These are phyloP conservation scores for Phytophthora meadii DNA, from an alignment of 352 stramenopile species.

Conservation along the genomic window DNA sequence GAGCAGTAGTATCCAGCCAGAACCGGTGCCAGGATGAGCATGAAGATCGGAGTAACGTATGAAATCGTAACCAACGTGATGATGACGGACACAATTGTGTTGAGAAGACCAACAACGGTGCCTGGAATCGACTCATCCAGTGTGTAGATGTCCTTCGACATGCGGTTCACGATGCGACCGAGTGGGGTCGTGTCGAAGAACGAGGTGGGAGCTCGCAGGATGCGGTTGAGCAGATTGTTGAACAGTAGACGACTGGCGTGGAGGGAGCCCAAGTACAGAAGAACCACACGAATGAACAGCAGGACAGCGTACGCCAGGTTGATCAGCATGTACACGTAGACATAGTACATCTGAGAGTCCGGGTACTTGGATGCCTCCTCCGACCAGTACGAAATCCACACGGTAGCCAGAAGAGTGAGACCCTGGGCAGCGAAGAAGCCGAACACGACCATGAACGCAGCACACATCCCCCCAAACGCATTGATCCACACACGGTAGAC, in stretches of 20 bases:
- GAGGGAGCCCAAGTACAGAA: slow-evolving; percentile 70
- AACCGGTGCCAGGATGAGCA: slow-evolving; percentile 47
- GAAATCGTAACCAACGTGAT: slow-evolving; percentile 27
- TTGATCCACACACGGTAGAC: not conserved
- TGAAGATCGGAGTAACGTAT: slow-evolving; percentile 45
- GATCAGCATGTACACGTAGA: not conserved
- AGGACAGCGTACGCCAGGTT: slow-evolving; percentile 27
- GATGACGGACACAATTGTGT: slow-evolving; percentile 23
- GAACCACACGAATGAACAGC: slow-evolving; percentile 64
- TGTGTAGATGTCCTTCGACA: slow-evolving; percentile 70
- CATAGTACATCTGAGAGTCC: slow-evolving; percentile 1
- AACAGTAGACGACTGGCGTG: slow-evolving; percentile 71
- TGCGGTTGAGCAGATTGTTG: slow-evolving; percentile 57
- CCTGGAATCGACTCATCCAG: slow-evolving; percentile 56
- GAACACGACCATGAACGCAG: not conserved
- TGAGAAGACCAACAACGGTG: slow-evolving; percentile 22
- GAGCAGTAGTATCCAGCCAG: slow-evolving; percentile 19
- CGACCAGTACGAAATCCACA: not conserved
- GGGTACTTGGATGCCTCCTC: not conserved
- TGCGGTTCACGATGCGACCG: slow-evolving; percentile 71
- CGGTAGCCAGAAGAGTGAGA: not conserved
- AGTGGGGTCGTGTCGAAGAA: slow-evolving; percentile 78
- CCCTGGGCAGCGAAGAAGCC: not conserved
- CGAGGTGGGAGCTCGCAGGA: slow-evolving; percentile 50
- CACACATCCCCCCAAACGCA: not conserved